Percentiles rank a stretch among this genome's conserved stretches.
phyloP scores from a whole-genome alignment of 2,329 filamentous ascomycete genomes.

The Ophiosphaerella korrae region DNA sequence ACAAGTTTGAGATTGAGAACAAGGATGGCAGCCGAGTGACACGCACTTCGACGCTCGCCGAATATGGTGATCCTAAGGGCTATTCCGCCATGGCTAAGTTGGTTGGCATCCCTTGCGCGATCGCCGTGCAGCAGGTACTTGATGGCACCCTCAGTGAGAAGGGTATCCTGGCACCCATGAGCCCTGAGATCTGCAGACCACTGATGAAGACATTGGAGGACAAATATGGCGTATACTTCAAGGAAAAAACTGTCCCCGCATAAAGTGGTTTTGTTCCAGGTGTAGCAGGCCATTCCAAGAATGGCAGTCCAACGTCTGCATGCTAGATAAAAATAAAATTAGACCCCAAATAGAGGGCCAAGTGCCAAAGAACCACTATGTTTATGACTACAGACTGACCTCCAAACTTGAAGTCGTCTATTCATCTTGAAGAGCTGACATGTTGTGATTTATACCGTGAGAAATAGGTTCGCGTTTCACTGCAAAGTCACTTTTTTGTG shows the following conservation, averaged over 20 bases:
- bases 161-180: constrained; percentile 79
- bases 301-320: neutral
- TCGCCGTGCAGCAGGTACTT: constrained; percentile 78
- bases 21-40: constrained; percentile 79
- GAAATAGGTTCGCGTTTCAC: no score
- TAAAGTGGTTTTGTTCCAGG: constrained; percentile 5
- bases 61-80: constrained; percentile 79
- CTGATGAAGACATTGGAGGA: constrained; percentile 79
- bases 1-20: constrained; percentile 83
- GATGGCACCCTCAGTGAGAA: constrained; percentile 74
- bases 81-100: constrained; percentile 85
- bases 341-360: no score
- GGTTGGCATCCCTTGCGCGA: constrained; percentile 75
- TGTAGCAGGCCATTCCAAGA: no score
- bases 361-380: no score
- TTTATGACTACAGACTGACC: no score
- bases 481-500: no score
- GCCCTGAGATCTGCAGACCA: constrained; percentile 70
- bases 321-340: constrained; percentile 25
- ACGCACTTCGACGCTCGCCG: constrained; percentile 77
- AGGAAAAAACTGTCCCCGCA: constrained; percentile 64
- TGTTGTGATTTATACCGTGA: no score
- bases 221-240: constrained; percentile 74
- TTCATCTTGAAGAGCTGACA: no score
- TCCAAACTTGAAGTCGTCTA: no score